phyloP scores from a whole-genome alignment of 768 basidiomycete species.

The Auriscalpium microsporum region DNA sequence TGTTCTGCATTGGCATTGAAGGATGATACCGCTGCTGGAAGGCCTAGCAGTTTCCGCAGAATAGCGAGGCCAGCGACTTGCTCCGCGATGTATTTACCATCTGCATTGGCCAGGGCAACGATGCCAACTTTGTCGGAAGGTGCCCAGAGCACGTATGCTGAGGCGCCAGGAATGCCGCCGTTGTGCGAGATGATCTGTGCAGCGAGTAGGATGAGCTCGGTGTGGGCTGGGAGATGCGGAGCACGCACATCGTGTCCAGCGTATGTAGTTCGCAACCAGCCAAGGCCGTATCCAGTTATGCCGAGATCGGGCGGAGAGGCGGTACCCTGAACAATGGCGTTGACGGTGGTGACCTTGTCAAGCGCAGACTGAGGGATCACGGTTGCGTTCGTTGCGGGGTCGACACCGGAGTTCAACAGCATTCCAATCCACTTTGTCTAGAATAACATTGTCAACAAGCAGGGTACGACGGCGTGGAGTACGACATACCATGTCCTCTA shows the following conservation, averaged over 20 bases:
- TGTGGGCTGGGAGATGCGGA: not conserved
- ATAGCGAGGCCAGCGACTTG: not conserved
- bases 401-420: conserved; percentile 27
- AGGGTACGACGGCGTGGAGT: not conserved
- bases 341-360: conserved; percentile 24
- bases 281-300: conserved; percentile 33
- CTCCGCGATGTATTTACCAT: not conserved
- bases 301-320: conserved; percentile 14
- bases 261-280: conserved; percentile 32
- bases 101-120: conserved; percentile 18
- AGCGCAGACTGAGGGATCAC: conserved; percentile 27
- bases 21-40: not conserved
- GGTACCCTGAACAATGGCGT: conserved; percentile 17
- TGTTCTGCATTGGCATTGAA: not conserved
- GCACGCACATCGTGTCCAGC: conserved; percentile 32
- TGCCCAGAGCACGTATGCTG: conserved; percentile 24
- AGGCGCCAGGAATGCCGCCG: conserved; percentile 29
- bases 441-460: not conserved
- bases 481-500: conserved; percentile 32
- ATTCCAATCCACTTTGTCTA: conserved; percentile 33
- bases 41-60: not conserved
- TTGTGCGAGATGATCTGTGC: conserved; percentile 27
- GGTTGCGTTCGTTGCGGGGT: conserved; percentile 21
- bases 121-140: conserved; percentile 30
- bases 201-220: not conserved